These are phyloP conservation scores for Achaetomiella virescens DNA, from an alignment of 495 filamentous ascomycete species.

Conservation along the genomic window DNA sequence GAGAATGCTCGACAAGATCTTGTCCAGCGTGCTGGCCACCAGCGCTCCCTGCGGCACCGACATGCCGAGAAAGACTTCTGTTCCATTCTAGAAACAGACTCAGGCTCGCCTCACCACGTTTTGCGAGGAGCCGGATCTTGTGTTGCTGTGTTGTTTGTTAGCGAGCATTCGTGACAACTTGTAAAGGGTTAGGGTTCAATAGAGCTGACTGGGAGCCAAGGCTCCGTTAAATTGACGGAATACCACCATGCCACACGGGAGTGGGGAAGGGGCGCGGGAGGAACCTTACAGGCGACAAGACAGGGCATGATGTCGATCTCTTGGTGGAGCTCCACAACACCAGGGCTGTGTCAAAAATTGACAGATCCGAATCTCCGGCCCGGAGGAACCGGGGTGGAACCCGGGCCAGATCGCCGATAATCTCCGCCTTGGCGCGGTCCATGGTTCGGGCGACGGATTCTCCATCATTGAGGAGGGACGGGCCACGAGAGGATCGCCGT, in stretches of 20 bases:
- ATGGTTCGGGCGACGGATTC: slow-evolving; percentile 5
- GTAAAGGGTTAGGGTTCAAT: slow-evolving; percentile 1
- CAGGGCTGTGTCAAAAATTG: slow-evolving; percentile 11
- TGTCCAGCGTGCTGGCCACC: slow-evolving; percentile 19
- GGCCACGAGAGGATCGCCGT: slow-evolving; percentile 3
- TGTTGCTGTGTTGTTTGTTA: slow-evolving; percentile 4
- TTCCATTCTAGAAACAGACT: slow-evolving; percentile 21
- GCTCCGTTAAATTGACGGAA: too few relatives aligned
- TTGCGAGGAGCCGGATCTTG: slow-evolving; percentile 18
- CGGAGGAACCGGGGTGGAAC: slow-evolving; percentile 3
- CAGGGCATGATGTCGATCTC: slow-evolving; percentile 2
- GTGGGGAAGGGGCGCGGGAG: background rate
- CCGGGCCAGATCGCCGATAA: background rate
- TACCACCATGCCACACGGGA: too few relatives aligned
- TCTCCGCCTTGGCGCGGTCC: slow-evolving; percentile 1
- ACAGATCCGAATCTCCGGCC: background rate
- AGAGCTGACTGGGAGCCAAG: too few relatives aligned
- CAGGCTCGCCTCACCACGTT: slow-evolving; percentile 3
- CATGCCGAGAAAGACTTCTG: slow-evolving; percentile 9
- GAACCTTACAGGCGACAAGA: slow-evolving; percentile 2
- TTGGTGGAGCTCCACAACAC: slow-evolving; percentile 10
- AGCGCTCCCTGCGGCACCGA: slow-evolving; percentile 12
- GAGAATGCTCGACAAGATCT: slow-evolving; percentile 17
- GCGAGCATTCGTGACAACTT: background rate
- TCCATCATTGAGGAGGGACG: slow-evolving; percentile 10